phyloP scores from a whole-genome alignment of 306 rosid genomes.

The Malus asiatica region DNA sequence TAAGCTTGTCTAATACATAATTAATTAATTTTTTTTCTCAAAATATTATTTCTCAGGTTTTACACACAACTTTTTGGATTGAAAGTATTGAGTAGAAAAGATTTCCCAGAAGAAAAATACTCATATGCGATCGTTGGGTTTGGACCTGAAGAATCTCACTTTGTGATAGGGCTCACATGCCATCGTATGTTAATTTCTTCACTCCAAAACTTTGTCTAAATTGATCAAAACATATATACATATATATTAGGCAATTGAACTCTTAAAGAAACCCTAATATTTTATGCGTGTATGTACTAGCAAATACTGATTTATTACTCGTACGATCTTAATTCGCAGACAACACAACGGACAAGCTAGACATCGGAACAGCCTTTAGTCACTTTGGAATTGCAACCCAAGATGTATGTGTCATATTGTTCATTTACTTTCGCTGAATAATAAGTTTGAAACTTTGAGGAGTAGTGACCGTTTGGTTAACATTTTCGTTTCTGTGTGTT shows the following conservation, averaged over 20 bases:
- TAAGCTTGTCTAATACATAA: background rate
- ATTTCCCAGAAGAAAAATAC: slow-evolving; percentile 46
- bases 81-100: slow-evolving; percentile 52
- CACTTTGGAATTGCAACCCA: slow-evolving; percentile 55
- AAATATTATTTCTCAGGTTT: slow-evolving; percentile 28
- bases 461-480: background rate
- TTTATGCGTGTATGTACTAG: background rate
- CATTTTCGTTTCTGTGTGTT: background rate
- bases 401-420: background rate
- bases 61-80: slow-evolving; percentile 53
- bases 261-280: background rate
- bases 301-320: background rate
- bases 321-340: background rate
- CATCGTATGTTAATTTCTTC: slow-evolving; percentile 34
- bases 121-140: slow-evolving; percentile 60
- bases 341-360: slow-evolving; percentile 2
- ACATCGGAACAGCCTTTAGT: slow-evolving; percentile 63
- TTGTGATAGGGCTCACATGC: slow-evolving; percentile 48
- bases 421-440: background rate
- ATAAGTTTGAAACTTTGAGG: background rate
- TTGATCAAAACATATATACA: background rate
- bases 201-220: background rate
- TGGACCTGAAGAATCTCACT: slow-evolving; percentile 50
- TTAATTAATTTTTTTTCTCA: background rate
- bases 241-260: background rate